Base-by-base conservation (phyloP, 208 protist species). In the Leishmania tropica region DNA sequence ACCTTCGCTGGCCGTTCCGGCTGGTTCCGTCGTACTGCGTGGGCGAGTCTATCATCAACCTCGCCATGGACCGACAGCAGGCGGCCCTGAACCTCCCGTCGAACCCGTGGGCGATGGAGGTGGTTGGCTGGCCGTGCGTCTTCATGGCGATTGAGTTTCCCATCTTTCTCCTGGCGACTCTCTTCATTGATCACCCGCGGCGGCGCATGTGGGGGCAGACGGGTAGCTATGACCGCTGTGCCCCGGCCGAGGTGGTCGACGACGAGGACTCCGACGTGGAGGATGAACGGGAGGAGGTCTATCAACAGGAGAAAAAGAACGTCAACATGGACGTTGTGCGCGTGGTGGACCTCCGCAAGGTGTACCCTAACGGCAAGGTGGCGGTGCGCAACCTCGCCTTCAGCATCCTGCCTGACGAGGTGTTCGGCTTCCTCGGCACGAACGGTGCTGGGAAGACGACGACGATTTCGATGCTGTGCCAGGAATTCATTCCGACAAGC, bases 381-480 rank as follows among this genome's bases (percentile, higher is more conserved):
- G 94, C 85, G 5, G 92, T 97, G 48, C 85, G 91, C 62, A 88
- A 94, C 79, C 70, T 97, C 4, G 86, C 88, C 56, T 96, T 97
- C 75, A 90, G 86, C 53, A 91, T 97, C 2, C 51, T 88, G 31
- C 87, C 89, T 1, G 88, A 92, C 47, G 94, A 96, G 79, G 89
- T 96, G 40, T 97, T 98, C 83, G 94, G 89, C 42, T 94, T 98
- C 47, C 90, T 98, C 35, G 96, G 96, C 47, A 94, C 91, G 24
- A 98, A 98, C 83, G 96, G 96, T 15, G 94, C 94, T 0, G 94
- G 94, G 15, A 98, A 98, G 89, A 97, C 94, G 62, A 96, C 93
- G 28, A 78, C 93, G 11, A 91, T 98, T 35, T 92, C 89, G 7
- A 96, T 97, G 37, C 85, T 98, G 1, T 94, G 88, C 79, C 93